phyloP scores from a whole-genome alignment of 75 land plant genomes.

The Larix kaempferi region DNA sequence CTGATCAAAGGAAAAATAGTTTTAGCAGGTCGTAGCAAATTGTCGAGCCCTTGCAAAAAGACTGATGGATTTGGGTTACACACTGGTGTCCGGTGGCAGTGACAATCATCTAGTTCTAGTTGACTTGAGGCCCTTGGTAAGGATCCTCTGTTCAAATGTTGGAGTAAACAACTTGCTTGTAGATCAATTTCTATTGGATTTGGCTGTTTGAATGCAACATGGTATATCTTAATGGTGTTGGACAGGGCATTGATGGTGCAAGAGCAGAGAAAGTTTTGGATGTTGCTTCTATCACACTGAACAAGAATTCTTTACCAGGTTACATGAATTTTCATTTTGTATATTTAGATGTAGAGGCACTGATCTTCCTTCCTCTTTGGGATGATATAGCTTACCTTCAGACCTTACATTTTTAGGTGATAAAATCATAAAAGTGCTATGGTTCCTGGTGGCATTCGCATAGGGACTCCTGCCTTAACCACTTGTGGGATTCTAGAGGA shows the following conservation, averaged over 20 bases:
- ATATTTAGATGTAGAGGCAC: background rate
- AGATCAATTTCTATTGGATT: background rate
- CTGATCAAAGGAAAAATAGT: background rate
- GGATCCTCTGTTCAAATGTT: slow-evolving; percentile 2
- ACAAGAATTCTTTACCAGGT: slow-evolving; percentile 97
- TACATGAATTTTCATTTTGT: background rate
- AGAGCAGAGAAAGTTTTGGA: slow-evolving; percentile 88
- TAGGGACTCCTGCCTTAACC: slow-evolving; percentile 88
- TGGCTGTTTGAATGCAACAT: background rate
- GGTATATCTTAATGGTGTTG: background rate
- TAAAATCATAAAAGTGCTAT: slow-evolving; percentile 91
- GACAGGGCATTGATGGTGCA: slow-evolving; percentile 87
- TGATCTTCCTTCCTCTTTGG: background rate
- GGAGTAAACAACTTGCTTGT: background rate
- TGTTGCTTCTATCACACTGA: slow-evolving; percentile 80
- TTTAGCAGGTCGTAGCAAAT: slow-evolving; percentile 59
- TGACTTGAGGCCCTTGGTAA: slow-evolving; percentile 82
- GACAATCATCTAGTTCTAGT: slow-evolving; percentile 92
- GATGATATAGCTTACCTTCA: background rate
- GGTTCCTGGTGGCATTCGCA: slow-evolving; percentile 86
- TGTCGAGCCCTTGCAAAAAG: slow-evolving; percentile 76
- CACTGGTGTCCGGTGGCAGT: slow-evolving; percentile 83
- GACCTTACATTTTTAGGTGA: slow-evolving; percentile 46
- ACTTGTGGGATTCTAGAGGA: slow-evolving; percentile 72
- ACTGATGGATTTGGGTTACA: slow-evolving; percentile 65